A percentile compares a stretch with the other conserved stretches of the same genome.
phyloP scores from a whole-genome alignment of 2,329 filamentous ascomycete genomes.

The Pseudocercospora fuligena region DNA sequence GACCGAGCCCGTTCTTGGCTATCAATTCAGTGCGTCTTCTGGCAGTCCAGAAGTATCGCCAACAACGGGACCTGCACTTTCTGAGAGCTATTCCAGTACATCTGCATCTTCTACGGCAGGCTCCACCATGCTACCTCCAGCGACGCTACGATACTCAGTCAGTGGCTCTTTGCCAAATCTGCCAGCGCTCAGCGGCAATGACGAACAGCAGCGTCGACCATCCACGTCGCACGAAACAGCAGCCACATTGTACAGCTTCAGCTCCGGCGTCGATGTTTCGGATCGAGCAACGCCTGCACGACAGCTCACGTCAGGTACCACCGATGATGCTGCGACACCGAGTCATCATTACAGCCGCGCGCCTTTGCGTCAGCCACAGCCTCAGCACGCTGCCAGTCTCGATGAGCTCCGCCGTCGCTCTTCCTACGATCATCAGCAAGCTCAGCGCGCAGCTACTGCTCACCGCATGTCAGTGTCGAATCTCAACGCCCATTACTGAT shows the following conservation, averaged over 20 bases:
- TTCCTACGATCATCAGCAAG: conserved; percentile 29
- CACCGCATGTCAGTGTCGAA: conserved; percentile 37
- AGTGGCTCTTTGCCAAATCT: conserved; percentile 17
- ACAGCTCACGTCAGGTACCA: conserved; percentile 17
- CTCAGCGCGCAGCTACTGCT: conserved; percentile 28
- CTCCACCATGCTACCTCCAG: conserved; percentile 32
- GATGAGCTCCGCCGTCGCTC: conserved; percentile 34
- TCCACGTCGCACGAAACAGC: conserved; percentile 25
- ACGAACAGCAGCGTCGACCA: conserved; percentile 23
- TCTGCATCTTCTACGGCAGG: conserved; percentile 25
- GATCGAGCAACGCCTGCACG: conserved; percentile 23
- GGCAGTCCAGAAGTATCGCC: conserved; percentile 35
- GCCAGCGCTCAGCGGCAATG: conserved; percentile 18
- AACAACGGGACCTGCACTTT: conserved; percentile 25
- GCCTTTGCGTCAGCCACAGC: conserved; percentile 30
- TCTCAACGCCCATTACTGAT: conserved; percentile 32
- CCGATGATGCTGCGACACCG: conserved; percentile 18
- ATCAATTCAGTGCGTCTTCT: conserved; percentile 34
- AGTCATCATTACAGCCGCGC: conserved; percentile 22
- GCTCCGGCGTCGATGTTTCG: conserved; percentile 29
- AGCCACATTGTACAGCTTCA: conserved; percentile 39
- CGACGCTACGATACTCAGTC: conserved; percentile 24
- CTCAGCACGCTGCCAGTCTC: conserved; percentile 34
- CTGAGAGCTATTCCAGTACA: conserved; percentile 30
- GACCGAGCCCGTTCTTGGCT: conserved; percentile 33